A percentile compares a stretch with the other conserved stretches of the same genome.
Evolutionary conservation across 1,139 yeast genomes (phyloP).

Genomic region (Scheffersomyces insectosa): DNA sequence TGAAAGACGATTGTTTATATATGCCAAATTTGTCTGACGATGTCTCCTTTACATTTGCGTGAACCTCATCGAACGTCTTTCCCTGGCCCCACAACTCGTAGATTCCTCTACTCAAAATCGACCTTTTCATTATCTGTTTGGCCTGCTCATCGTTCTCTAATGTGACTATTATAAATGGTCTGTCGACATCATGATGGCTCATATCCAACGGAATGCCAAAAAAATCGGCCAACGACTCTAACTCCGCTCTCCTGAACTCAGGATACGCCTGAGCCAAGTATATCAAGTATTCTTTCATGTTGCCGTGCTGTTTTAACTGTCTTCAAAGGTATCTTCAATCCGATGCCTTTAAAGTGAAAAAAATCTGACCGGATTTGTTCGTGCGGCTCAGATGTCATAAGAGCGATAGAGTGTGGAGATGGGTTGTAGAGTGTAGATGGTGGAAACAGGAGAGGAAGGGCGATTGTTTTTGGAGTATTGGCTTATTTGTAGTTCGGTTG

Average conservation of each 20-base stretch:
- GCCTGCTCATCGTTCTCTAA: constrained; percentile 72
- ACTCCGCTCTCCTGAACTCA: constrained; percentile 76
- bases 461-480: no score
- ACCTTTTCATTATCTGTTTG: constrained; percentile 56
- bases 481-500: no score
- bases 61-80: constrained; percentile 53
- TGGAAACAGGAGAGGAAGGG: no score
- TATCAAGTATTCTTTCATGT: constrained; percentile 63
- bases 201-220: constrained; percentile 60
- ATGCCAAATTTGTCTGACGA: constrained; percentile 26
- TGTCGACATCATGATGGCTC: constrained; percentile 52
- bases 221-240: constrained; percentile 78
- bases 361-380: not conserved
- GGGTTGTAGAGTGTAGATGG: not conserved
- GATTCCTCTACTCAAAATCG: constrained; percentile 71
- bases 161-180: constrained; percentile 73
- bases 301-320: constrained; percentile 1
- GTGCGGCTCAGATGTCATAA: not conserved
- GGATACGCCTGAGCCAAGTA: constrained; percentile 85
- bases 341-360: constrained; percentile 1
- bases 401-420: no score
- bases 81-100: constrained; percentile 90
- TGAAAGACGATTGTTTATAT: constrained; percentile 57
- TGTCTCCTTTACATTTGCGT: constrained; percentile 45
- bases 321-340: not conserved